These are phyloP conservation scores for Auricularia heimuer DNA, from an alignment of 768 basidiomycete species.

Conservation along the genomic window DNA sequence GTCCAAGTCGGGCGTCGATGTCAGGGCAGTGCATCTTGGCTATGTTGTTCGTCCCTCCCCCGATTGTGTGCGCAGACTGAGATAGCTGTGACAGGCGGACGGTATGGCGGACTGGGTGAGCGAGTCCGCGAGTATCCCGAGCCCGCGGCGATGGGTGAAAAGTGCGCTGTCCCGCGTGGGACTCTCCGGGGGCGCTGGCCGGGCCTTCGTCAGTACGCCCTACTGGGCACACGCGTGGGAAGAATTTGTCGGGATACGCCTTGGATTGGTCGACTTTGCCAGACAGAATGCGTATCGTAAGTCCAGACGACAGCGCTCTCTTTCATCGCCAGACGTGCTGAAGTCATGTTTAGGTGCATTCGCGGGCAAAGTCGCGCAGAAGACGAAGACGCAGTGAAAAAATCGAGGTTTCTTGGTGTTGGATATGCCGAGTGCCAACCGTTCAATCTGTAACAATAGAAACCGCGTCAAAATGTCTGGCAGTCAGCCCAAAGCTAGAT, in stretches of 20 bases:
- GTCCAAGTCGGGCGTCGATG: conserved; percentile 51
- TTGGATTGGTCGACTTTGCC: neutral
- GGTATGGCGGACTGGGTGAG: conserved; percentile 88
- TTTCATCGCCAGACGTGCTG: too few relatives aligned
- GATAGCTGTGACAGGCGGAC: conserved; percentile 50
- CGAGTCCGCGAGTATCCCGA: conserved; percentile 59
- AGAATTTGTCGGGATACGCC: conserved; percentile 36
- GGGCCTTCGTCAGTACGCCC: conserved; percentile 71
- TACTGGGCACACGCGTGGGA: conserved; percentile 84
- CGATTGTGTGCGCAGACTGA: neutral
- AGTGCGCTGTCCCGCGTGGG: conserved; percentile 69
- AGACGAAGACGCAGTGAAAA: too few relatives aligned
- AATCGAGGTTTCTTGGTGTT: too few relatives aligned
- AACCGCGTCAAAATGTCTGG: too few relatives aligned
- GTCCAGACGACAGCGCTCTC: too few relatives aligned
- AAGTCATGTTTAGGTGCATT: too few relatives aligned
- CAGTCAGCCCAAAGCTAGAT: too few relatives aligned
- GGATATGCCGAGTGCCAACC: too few relatives aligned
- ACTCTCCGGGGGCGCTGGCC: conserved; percentile 60
- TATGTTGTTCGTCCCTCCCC: conserved; percentile 57
- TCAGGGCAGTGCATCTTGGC: conserved; percentile 83
- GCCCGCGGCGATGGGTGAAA: conserved; percentile 62
- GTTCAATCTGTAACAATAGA: too few relatives aligned
- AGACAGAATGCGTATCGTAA: too few relatives aligned
- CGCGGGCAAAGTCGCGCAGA: too few relatives aligned